Conservation (phyloP, 1,284 basidiomycete genomes). For the Takashimella tepidaria region DNA sequence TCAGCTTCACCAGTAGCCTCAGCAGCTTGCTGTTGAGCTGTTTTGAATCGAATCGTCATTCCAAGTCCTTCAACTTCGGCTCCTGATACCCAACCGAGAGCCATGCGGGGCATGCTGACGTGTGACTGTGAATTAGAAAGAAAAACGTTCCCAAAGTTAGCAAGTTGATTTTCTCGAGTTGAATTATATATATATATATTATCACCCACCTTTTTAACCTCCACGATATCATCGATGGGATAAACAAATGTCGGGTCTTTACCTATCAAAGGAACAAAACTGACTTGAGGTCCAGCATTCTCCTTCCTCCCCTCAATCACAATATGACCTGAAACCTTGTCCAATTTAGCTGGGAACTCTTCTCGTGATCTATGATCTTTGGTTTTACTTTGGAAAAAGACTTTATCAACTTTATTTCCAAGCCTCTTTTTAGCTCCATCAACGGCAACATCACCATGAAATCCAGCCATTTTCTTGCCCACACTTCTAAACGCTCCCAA, state of each 20-base stretch:
- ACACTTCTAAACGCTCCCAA: constrained; percentile 34
- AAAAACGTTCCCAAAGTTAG: no score
- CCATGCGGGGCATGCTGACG: constrained; percentile 46
- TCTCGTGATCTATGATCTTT: constrained; percentile 40
- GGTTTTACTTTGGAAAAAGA: constrained; percentile 38
- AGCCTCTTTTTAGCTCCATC: constrained; percentile 44
- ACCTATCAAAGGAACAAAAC: constrained; percentile 37
- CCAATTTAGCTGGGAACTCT: constrained; percentile 37
- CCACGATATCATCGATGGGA: constrained; percentile 47
- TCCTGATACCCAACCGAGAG: constrained; percentile 47
- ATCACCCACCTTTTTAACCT: constrained; percentile 46
- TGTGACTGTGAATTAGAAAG: constrained; percentile 22
- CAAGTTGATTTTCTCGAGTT: no score
- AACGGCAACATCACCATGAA: constrained; percentile 45
- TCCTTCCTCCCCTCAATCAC: constrained; percentile 35
- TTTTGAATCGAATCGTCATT: constrained; percentile 39
- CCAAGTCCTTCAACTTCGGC: constrained; percentile 47
- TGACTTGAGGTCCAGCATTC: constrained; percentile 25
- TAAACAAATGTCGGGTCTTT: constrained; percentile 29
- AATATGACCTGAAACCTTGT: constrained; percentile 43
- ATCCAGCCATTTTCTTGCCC: constrained; percentile 45
- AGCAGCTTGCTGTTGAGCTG: constrained; percentile 17
- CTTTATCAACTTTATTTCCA: constrained; percentile 42
- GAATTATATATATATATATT: no score
- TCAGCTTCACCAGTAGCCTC: constrained; percentile 15